A percentile compares a stretch with the other conserved stretches of the same genome.
Conservation (phyloP, 257 asterid genomes). For the Primulina eburnea region DNA sequence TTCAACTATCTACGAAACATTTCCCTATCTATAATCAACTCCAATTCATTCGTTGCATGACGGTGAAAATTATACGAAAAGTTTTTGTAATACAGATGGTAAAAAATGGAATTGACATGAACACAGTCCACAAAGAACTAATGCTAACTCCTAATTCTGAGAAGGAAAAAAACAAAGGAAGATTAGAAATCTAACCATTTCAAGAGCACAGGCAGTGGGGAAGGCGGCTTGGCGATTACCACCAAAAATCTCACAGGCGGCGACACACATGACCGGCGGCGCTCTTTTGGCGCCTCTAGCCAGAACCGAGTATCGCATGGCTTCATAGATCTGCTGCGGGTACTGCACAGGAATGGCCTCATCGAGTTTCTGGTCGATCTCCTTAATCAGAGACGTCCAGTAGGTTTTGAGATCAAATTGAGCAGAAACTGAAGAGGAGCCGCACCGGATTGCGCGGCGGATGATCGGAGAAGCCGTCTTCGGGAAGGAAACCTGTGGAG, state of each 20-base stretch:
- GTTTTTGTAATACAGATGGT: too few relatives aligned
- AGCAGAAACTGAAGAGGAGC: slow-evolving; percentile 34
- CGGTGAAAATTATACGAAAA: neutral
- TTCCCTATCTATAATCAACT: neutral
- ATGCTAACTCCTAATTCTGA: neutral
- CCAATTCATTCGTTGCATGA: neutral
- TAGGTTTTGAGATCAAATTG: slow-evolving; percentile 77
- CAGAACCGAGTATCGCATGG: slow-evolving; percentile 90
- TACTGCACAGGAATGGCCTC: slow-evolving; percentile 78
- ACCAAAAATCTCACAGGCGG: slow-evolving; percentile 91
- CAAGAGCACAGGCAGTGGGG: slow-evolving; percentile 99
- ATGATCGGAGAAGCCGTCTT: slow-evolving; percentile 31
- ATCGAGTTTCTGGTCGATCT: slow-evolving; percentile 78
- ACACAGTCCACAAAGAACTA: too few relatives aligned
- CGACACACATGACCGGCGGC: slow-evolving; percentile 93
- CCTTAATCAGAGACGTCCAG: slow-evolving; percentile 71
- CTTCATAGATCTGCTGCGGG: slow-evolving; percentile 89
- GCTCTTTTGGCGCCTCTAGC: slow-evolving; percentile 91
- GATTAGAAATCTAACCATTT: slow-evolving; percentile 53
- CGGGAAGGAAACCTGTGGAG: slow-evolving; percentile 31
- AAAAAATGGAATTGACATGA: too few relatives aligned
- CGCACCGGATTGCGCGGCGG: slow-evolving; percentile 48
- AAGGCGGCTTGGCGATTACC: slow-evolving; percentile 79
- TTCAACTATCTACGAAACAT: neutral
- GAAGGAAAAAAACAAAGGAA: neutral